Evolutionary conservation across 768 basidiomycete genomes (phyloP), one percentile per base, ranked within the genome.

Genomic region (Multifurca ochricompacta): DNA sequence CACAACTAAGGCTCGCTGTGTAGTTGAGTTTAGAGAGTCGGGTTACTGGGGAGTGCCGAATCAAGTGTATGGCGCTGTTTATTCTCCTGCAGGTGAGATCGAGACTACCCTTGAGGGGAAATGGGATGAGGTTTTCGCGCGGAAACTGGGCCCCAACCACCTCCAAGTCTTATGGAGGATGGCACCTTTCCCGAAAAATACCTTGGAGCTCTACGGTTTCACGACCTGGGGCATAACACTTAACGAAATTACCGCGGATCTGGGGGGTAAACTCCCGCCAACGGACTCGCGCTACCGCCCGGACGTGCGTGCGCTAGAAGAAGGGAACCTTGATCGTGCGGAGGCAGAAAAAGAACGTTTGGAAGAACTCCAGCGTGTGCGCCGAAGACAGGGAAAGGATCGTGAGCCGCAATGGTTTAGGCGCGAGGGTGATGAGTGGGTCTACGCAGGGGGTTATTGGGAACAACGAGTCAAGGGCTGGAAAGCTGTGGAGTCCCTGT

Each of bases 41-140:
- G 85, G 88, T 18, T 92, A 90, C 64, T 89, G 85, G 83, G 86
- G 84, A 18, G 71, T 80, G n/a, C 74, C 80, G 18, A 91, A 92
- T 59, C 74, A 82, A 37, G 81, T 93, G 45, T 70, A 77, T 19
- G 90, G 87, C 5, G 66, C 72, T 5, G 73, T 91, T 25, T 66
- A 78, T 53, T 77, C 77, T 23, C 59, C 74, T 16, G 70, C 74
- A 31, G 85, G 83, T 21, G 69, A 80, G 6, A 70, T 76, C 10
- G 69, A 77, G 16, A 76, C 83, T 32, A 76, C 77, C 35, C 69
- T 93, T n/a, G 89, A 91, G 67, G 91, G 91, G 43, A 91, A 86
- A 67, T 94, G 91, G 91, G 87, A 93, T 64, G 86, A 91, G 54
- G 81, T 82, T 61, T 69, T 93, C 55, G 78, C 79, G n/a, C 82